Conservation (phyloP, 495 filamentous ascomycete genomes). For the Gamarada debralockiae region DNA sequence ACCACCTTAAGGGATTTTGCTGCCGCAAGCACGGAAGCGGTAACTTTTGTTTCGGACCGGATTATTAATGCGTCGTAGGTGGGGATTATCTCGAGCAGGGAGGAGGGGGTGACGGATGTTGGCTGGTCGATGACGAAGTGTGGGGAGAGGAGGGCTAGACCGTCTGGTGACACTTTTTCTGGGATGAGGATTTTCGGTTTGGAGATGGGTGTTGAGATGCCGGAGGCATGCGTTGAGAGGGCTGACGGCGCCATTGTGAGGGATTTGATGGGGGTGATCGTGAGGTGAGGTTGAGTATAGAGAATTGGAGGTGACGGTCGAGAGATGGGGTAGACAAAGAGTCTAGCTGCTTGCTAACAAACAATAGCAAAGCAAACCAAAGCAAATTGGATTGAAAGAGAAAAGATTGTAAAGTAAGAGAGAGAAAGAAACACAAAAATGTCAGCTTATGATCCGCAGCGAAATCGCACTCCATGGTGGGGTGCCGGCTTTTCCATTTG, state of each 20-base stretch:
- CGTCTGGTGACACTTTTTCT: slow-evolving; percentile 71
- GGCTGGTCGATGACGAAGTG: slow-evolving; percentile 57
- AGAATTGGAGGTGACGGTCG: background rate
- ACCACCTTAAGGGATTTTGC: slow-evolving; percentile 62
- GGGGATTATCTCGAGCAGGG: slow-evolving; percentile 55
- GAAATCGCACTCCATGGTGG: no score
- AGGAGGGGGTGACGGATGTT: slow-evolving; percentile 47
- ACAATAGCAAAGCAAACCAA: background rate
- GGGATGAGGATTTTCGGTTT: slow-evolving; percentile 61
- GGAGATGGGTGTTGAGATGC: slow-evolving; percentile 7
- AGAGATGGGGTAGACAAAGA: background rate
- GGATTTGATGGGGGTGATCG: background rate
- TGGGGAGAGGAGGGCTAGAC: slow-evolving; percentile 53
- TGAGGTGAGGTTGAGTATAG: background rate
- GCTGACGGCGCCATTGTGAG: slow-evolving; percentile 35
- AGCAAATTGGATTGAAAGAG: background rate
- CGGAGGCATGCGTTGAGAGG: slow-evolving; percentile 13
- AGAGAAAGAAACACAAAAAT: background rate
- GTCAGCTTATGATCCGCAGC: no score
- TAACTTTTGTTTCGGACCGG: slow-evolving; percentile 70
- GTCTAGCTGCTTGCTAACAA: background rate
- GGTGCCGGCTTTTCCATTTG: background rate
- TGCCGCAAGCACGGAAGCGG: slow-evolving; percentile 51
- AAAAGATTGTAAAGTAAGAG: background rate
- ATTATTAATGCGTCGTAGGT: slow-evolving; percentile 66